Evolutionary conservation across 768 basidiomycete species (phyloP).

Genomic region (Gelatoporia subvermispora): DNA sequence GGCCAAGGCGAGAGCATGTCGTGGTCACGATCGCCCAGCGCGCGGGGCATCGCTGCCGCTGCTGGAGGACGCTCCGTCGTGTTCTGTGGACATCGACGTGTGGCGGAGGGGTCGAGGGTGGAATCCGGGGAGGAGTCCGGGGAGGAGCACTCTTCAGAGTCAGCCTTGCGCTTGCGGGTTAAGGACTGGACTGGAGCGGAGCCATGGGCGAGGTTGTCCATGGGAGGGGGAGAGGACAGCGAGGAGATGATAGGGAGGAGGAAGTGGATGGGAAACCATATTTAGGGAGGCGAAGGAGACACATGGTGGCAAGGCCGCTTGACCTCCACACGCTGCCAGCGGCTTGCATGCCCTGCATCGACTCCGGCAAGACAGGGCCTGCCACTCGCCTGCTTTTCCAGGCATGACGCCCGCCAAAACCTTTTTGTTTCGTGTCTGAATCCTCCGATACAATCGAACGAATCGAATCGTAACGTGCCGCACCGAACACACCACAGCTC

Average conservation of each 20-base stretch:
- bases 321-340: conserved; percentile 18
- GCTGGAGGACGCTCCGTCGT: conserved; percentile 40
- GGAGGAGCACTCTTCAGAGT: conserved; percentile 35
- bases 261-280: conserved; percentile 21
- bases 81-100: conserved; percentile 23
- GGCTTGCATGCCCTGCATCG: no score
- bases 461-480: no score
- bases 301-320: conserved; percentile 28
- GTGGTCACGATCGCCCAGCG: conserved; percentile 17
- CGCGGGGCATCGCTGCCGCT: conserved; percentile 27
- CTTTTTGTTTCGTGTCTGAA: no score
- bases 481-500: no score
- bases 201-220: conserved; percentile 60
- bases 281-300: conserved; percentile 32
- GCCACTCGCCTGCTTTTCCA: neutral
- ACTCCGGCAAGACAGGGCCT: no score
- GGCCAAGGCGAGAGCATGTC: conserved; percentile 10
- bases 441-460: no score
- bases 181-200: conserved; percentile 40
- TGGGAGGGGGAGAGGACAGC: conserved; percentile 25
- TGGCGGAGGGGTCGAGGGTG: conserved; percentile 28
- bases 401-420: conserved; percentile 1
- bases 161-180: conserved; percentile 67
- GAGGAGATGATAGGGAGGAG: conserved; percentile 21
- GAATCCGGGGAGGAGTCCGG: conserved; percentile 8